A percentile compares a stretch with the other conserved stretches of the same genome.
Evolutionary conservation across 257 asterid species (phyloP).

Genomic region (Nicotiana sylvestris): DNA sequence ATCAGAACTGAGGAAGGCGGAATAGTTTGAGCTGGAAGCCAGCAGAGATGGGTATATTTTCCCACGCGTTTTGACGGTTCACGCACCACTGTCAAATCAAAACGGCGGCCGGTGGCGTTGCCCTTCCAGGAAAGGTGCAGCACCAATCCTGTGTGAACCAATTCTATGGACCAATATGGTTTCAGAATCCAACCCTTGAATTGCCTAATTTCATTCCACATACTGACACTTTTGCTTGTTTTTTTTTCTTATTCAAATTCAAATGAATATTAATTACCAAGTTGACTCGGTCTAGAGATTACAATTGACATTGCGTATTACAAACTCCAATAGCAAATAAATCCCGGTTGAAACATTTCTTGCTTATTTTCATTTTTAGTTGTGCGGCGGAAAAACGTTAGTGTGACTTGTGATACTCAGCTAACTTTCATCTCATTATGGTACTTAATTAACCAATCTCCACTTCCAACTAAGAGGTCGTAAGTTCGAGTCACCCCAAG

Average conservation of each 20-base stretch:
- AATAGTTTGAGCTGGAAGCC: background rate
- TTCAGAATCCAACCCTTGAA: background rate
- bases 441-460: too few relatives aligned
- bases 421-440: too few relatives aligned
- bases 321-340: background rate
- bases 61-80: constrained; percentile 19
- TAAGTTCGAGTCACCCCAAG: too few relatives aligned
- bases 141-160: background rate
- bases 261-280: background rate
- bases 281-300: background rate
- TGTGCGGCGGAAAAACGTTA: too few relatives aligned
- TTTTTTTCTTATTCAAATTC: background rate
- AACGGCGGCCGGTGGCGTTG: background rate
- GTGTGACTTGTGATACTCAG: too few relatives aligned
- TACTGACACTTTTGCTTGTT: background rate
- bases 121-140: background rate
- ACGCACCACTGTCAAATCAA: constrained; percentile 4
- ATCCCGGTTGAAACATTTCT: background rate
- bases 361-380: too few relatives aligned
- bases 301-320: background rate
- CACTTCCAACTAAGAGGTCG: too few relatives aligned
- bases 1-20: background rate
- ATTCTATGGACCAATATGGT: background rate
- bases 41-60: background rate
- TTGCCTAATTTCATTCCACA: background rate